Evolutionary conservation across 352 stramenopile species (phyloP).

Genomic region (Thraustochytrium sp.): DNA sequence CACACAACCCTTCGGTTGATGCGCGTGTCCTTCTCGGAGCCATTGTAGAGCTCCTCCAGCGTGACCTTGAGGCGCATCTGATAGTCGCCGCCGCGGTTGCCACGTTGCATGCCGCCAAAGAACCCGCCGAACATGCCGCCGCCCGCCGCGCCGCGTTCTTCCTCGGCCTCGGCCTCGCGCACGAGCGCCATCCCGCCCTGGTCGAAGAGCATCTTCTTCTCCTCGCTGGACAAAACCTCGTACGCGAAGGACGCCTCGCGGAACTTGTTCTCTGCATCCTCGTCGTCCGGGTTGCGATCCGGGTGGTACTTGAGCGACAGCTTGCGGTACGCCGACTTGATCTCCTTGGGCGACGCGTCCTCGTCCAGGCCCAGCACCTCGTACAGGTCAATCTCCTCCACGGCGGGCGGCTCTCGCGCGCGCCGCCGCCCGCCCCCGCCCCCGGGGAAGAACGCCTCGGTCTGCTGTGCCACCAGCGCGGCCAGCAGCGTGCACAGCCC

Average conservation of each 20-base stretch:
- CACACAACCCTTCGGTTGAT: constrained; percentile 84
- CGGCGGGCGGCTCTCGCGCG: neutral
- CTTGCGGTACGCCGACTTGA: constrained; percentile 90
- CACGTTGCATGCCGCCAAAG: constrained; percentile 45
- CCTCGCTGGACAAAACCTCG: constrained; percentile 62
- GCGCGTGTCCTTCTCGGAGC: constrained; percentile 74
- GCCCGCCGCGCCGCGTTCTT: neutral
- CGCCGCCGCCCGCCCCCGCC: neutral
- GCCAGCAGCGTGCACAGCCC: too few species aligned
- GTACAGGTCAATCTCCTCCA: constrained; percentile 43
- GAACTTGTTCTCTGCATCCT: constrained; percentile 45
- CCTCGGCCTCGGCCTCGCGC: constrained; percentile 43
- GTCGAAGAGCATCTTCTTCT: constrained; percentile 61
- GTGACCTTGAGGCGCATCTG: constrained; percentile 53
- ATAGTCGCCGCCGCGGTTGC: constrained; percentile 50
- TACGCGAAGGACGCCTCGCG: constrained; percentile 40
- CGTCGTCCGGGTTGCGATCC: constrained; percentile 54
- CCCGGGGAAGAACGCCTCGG: neutral
- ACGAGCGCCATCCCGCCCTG: constrained; percentile 46
- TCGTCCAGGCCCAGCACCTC: constrained; percentile 46
- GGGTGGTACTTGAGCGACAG: constrained; percentile 92
- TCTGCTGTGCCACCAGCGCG: neutral
- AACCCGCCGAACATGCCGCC: constrained; percentile 47
- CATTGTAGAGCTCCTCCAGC: constrained; percentile 92
- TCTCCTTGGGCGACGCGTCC: constrained; percentile 64